These are phyloP conservation scores for Penicillium glabrum DNA, from an alignment of 2,329 filamentous ascomycete species.

Conservation along the genomic window DNA sequence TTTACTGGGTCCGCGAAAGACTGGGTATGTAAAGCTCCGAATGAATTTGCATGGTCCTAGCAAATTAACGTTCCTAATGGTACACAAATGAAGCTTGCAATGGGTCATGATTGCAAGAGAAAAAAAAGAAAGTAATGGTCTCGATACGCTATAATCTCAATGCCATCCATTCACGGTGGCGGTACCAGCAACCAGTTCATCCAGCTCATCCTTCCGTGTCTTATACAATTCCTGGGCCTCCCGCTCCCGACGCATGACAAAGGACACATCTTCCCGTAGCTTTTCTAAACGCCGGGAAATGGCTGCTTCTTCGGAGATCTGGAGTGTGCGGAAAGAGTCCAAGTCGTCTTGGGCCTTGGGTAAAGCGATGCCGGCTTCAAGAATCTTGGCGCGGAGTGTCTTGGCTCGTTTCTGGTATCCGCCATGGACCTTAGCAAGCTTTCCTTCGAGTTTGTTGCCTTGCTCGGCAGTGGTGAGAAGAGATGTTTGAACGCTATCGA, in stretches of 20 bases:
- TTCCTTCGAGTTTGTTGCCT: conserved; percentile 89
- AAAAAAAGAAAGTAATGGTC: conserved; percentile 2
- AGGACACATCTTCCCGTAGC: conserved; percentile 78
- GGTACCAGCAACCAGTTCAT: conserved; percentile 50
- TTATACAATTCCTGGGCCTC: conserved; percentile 89
- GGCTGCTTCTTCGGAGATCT: conserved; percentile 76
- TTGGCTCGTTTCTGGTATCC: conserved; percentile 88
- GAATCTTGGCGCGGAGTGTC: conserved; percentile 75
- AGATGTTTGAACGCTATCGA: conserved; percentile 71
- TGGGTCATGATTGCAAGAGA: conserved; percentile 11
- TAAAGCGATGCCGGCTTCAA: conserved; percentile 71
- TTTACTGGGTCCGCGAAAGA: too few relatives aligned
- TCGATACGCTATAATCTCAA: conserved; percentile 16
- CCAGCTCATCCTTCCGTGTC: conserved; percentile 73
- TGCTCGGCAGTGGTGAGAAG: conserved; percentile 74
- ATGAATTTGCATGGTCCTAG: conserved; percentile 9
- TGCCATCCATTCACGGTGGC: conserved; percentile 41
- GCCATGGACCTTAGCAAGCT: conserved; percentile 79
- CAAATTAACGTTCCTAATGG: conserved; percentile 15
- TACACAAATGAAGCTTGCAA: conserved; percentile 16
- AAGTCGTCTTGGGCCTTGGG: conserved; percentile 71
- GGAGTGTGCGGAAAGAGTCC: conserved; percentile 71
- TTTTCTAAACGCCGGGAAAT: conserved; percentile 70
- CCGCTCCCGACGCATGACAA: conserved; percentile 76
- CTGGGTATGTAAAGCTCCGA: neutral